phyloP scores from a whole-genome alignment of 768 basidiomycete species.

The Boletus fagicola region DNA sequence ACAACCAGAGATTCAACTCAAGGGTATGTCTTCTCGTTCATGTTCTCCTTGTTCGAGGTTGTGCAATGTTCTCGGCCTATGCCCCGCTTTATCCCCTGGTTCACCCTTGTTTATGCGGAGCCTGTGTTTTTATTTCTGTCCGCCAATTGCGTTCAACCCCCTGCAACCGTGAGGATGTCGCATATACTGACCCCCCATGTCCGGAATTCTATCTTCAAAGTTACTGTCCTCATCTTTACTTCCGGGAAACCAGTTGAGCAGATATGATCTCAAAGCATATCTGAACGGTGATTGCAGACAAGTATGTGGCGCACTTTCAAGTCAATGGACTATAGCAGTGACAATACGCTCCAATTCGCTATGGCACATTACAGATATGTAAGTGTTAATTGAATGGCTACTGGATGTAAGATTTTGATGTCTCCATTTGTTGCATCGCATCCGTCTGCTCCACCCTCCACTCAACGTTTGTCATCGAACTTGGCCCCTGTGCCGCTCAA shows the following conservation, averaged over 20 bases:
- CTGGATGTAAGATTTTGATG: conserved; percentile 3
- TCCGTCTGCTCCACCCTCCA: neutral
- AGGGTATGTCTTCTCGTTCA: conserved; percentile 39
- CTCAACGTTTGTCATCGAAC: neutral
- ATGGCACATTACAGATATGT: conserved; percentile 43
- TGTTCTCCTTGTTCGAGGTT: neutral
- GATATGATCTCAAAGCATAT: conserved; percentile 38
- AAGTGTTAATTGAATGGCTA: conserved; percentile 30
- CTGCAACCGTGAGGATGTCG: neutral
- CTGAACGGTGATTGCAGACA: conserved; percentile 47
- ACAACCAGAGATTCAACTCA: conserved; percentile 56
- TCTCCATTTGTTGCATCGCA: neutral
- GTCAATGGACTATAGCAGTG: neutral
- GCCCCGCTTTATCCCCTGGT: neutral
- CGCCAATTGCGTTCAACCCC: neutral
- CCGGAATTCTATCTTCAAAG: conserved; percentile 8
- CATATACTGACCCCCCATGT: conserved; percentile 5
- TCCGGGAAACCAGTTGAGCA: conserved; percentile 30
- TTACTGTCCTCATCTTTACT: conserved; percentile 31
- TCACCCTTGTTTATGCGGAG: neutral
- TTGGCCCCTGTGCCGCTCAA: neutral
- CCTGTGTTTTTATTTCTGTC: neutral
- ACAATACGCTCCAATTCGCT: neutral
- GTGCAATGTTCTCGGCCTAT: too few relatives aligned
- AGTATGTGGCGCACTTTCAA: conserved; percentile 33